Base-by-base conservation (phyloP, 228 moss, liverwort and hornwort species). In the Sphagnum fallax region DNA sequence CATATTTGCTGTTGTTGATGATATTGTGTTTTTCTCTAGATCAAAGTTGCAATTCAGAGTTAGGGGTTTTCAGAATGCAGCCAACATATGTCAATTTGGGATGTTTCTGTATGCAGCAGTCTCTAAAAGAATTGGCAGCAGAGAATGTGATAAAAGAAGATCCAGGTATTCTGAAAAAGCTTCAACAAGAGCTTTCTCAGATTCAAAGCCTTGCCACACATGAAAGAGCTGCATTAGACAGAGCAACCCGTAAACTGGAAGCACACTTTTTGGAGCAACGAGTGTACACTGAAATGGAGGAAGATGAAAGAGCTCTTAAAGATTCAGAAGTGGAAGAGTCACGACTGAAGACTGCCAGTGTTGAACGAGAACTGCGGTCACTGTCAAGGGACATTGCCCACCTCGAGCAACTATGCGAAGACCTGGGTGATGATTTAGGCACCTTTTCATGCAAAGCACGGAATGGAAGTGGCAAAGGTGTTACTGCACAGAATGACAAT, bases 331-430 rank as follows among this genome's bases (percentile, higher is more conserved):
- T 67, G 47, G 74, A 76, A 32, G 81, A 79, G 53, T 71, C 76
- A 49, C 7, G 72, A 15, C 74, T 72, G 69, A 75, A 76, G 61
- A 75, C 70, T 48, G 70, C 50, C 10, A 69, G 69, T 2, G 70
- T 77, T 32, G 72, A 80, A 59, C 57, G 71, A 10, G 76, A 81
- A 59, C 76, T 79, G 78, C 68, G 63, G 66, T 66, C 69, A 0
- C 61, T 79, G 0, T 71, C 81, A 4, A 75, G 75, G 49, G 81
- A 78, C 52, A 58, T 78, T n/a, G 75, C 75, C 5, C 84, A 74
- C 47, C 70, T 81, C 8, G 66, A 75, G 61, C 75, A 71, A 4
- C 51, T 69, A 10, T 67, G 75, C 65, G 63, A 83, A 48, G 78
- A 67, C 15, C 18, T 76, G 60, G 69, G 71, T 9, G 73, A 32